A percentile compares a stretch with the other conserved stretches of the same genome.
Conservation (phyloP, 495 filamentous ascomycete species). For the Evernia prunastri region DNA sequence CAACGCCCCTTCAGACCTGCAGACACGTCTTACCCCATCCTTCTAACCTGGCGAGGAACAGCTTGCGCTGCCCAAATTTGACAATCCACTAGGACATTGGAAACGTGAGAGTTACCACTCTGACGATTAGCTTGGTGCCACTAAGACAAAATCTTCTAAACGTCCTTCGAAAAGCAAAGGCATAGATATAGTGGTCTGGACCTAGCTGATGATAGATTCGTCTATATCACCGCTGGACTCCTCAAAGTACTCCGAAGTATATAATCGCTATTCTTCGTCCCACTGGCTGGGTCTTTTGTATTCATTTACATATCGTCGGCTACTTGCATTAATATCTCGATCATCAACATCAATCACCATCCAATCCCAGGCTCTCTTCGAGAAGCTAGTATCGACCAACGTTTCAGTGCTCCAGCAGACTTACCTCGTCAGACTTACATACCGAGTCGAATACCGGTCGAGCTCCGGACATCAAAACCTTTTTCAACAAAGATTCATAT, state of each 20-base stretch:
- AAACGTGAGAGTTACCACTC: conserved; percentile 3
- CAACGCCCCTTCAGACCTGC: conserved; percentile 7
- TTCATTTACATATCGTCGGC: background rate
- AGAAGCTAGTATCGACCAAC: background rate
- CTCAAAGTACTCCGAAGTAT: conserved; percentile 17
- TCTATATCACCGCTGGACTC: conserved; percentile 16
- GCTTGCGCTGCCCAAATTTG: conserved; percentile 16
- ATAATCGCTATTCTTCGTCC: conserved; percentile 15
- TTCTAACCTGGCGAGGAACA: conserved; percentile 19
- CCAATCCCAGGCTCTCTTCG: conserved; percentile 4
- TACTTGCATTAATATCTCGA: conserved; percentile 18
- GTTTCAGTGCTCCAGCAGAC: background rate
- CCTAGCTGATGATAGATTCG: conserved; percentile 3
- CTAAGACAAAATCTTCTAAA: conserved; percentile 9
- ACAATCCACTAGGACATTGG: conserved; percentile 4
- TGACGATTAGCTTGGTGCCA: background rate
- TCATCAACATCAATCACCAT: conserved; percentile 6
- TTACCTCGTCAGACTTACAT: background rate
- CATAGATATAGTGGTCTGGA: conserved; percentile 20
- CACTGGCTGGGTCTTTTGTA: conserved; percentile 18
- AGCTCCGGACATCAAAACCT: background rate
- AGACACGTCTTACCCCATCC: background rate
- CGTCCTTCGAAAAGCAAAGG: background rate
- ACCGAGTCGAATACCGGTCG: background rate
- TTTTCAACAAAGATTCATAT: background rate